Evolutionary conservation across 495 filamentous ascomycete genomes (phyloP).

Genomic region (Podospora bellae-mahoneyi): DNA sequence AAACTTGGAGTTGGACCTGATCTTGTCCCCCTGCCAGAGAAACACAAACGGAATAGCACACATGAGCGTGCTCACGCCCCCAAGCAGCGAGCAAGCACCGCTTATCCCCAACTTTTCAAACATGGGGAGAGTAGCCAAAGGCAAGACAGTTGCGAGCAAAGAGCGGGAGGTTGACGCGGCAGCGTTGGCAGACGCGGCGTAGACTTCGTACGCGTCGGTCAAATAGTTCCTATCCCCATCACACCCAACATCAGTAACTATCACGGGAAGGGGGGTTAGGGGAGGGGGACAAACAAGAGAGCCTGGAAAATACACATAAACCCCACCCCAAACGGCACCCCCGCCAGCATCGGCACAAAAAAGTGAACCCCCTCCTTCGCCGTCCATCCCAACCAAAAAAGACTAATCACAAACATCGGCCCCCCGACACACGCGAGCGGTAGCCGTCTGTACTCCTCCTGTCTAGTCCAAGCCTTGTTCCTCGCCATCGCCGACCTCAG

Average conservation of each 20-base stretch:
- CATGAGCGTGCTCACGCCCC: conserved; percentile 38
- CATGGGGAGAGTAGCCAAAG: conserved; percentile 44
- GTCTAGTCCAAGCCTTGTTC: conserved; percentile 34
- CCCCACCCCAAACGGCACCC: conserved; percentile 65
- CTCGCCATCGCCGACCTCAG: conserved; percentile 25
- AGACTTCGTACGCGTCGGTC: conserved; percentile 72
- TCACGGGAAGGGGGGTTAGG: conserved; percentile 36
- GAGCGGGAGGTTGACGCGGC: conserved; percentile 59
- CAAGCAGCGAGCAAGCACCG: conserved; percentile 39
- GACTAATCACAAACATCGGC: conserved; percentile 54
- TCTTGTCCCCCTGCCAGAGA: conserved; percentile 40
- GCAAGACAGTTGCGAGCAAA: conserved; percentile 60
- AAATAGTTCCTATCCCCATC: conserved; percentile 57
- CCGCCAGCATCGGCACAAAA: conserved; percentile 61
- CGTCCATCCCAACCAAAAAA: conserved; percentile 76
- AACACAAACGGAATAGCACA: conserved; percentile 41
- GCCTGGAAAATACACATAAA: conserved; percentile 55
- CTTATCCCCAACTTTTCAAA: conserved; percentile 37
- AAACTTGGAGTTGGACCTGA: conserved; percentile 36
- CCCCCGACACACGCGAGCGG: conserved; percentile 66
- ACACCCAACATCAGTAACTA: conserved; percentile 46
- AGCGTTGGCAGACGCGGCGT: conserved; percentile 67
- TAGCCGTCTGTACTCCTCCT: conserved; percentile 61
- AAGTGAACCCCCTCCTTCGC: conserved; percentile 55
- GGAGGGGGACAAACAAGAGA: conserved; percentile 56